Base-by-base conservation (phyloP, 345 rosid species). In the Jatropha curcas region DNA sequence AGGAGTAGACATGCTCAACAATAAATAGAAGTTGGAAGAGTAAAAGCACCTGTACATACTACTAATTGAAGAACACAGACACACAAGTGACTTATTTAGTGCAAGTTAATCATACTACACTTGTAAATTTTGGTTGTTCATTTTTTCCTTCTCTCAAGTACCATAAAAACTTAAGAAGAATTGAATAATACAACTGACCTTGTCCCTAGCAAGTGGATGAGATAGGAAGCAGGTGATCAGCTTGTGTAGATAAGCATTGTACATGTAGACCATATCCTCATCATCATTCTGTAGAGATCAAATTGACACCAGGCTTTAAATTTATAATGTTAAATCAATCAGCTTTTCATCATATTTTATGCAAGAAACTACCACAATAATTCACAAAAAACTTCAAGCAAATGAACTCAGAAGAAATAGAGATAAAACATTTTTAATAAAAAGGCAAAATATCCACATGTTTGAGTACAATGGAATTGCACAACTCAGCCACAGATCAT, bases 231-330 rank as follows among this genome's bases (percentile, higher is more conserved):
- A 94, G 68, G 95, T 86, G 50, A 84, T 86, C 80, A 92, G 82
- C 86, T 94, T 94, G 89, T 94, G 97, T 68, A 92, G 82, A 82
- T 94, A 94, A 55, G 95, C 97, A 81, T 90, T 89, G 77, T 92
- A 92, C 90, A 94, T 85, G 71, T 90, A 94, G 80, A 85, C 60
- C 87, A 94, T 86, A 82, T 94, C 98, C 81, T 94, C 98, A 61
- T 94, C 81, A 68, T 78, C 98, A 71, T 92, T 79, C 82, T 79
- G 82, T 30, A 9, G 2, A 79, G 52, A 64, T 30, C 43, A 79
- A 69, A 50, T 31, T 57, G 43, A 14, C 11, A 53, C 4, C 1
- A 28, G 17, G 33, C 48, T 46, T 50, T 59, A 65, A 41, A n/a
- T n/a, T n/a, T n/a, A n/a, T n/a, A n/a, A n/a, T n/a, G n/a, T n/a